Percentiles rank a stretch among this genome's conserved stretches.
Conservation (phyloP, 345 rosid genomes). For the Pugionium cornutum region DNA sequence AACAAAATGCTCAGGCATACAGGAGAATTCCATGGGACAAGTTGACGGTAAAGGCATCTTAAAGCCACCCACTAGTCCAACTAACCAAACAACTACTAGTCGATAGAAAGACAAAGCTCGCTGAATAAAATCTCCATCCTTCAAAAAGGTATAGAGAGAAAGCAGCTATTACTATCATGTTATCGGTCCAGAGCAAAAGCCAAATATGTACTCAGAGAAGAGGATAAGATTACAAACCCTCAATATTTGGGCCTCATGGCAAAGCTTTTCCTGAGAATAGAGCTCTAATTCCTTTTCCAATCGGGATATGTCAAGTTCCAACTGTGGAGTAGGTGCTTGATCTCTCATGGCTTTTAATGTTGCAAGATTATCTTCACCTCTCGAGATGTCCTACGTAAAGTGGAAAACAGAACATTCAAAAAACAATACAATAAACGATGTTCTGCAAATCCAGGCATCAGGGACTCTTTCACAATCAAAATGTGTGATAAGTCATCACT, state of each 20-base stretch:
- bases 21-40: slow-evolving; percentile 92
- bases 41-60: slow-evolving; percentile 82
- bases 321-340: slow-evolving; percentile 67
- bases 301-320: slow-evolving; percentile 65
- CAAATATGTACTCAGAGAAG: slow-evolving; percentile 16
- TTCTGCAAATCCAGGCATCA: slow-evolving; percentile 24
- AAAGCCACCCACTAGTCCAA: slow-evolving; percentile 88
- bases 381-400: slow-evolving; percentile 69
- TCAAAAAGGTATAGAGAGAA: slow-evolving; percentile 20
- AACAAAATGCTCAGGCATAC: slow-evolving; percentile 97
- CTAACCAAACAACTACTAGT: slow-evolving; percentile 88
- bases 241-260: slow-evolving; percentile 91
- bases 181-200: slow-evolving; percentile 6
- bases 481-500: slow-evolving; percentile 13
- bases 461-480: slow-evolving; percentile 15
- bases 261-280: slow-evolving; percentile 84
- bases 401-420: slow-evolving; percentile 13
- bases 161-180: slow-evolving; percentile 18
- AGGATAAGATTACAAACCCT: slow-evolving; percentile 58
- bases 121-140: slow-evolving; percentile 84
- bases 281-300: slow-evolving; percentile 80
- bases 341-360: slow-evolving; percentile 68
- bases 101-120: slow-evolving; percentile 86
- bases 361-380: slow-evolving; percentile 74
- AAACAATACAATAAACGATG: neutral